These are phyloP conservation scores for Botrytis aclada DNA, from an alignment of 2,329 filamentous ascomycete genomes.

Conservation along the genomic window DNA sequence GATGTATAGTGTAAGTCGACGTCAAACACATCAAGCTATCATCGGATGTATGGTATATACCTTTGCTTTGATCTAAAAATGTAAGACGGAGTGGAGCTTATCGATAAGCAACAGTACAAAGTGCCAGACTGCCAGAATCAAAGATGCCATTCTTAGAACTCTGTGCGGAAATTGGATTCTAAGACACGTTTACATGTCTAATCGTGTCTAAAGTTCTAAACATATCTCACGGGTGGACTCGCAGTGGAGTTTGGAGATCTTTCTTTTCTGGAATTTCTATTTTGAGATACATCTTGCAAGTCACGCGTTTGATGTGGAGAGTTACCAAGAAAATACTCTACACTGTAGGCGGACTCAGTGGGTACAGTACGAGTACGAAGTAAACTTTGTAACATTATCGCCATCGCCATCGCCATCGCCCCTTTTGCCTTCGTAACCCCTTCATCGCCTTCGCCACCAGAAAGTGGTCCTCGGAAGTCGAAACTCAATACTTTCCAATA, in stretches of 20 bases:
- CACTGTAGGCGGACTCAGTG: not conserved
- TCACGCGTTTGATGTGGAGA: not conserved
- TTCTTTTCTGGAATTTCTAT: not conserved
- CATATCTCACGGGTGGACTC: not conserved
- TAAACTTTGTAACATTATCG: not conserved
- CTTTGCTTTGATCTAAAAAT: not conserved
- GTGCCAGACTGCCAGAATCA: not conserved
- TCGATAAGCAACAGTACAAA: constrained; percentile 2
- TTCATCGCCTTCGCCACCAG: constrained; percentile 4
- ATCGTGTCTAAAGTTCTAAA: not conserved
- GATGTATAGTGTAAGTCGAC: not conserved
- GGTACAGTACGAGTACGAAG: not conserved
- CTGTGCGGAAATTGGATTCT: not conserved
- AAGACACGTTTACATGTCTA: not conserved
- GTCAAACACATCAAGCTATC: not conserved
- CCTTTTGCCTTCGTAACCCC: not conserved
- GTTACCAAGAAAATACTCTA: not conserved
- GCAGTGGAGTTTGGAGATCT: not conserved
- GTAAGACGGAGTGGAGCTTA: not conserved
- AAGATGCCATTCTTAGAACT: not conserved
- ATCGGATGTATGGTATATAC: not conserved
- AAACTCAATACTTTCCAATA: not conserved
- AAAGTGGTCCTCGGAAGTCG: not conserved
- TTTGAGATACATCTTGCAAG: not conserved
- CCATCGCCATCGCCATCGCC: not conserved